phyloP scores from a whole-genome alignment of 192 early-diverging fungal species.

The Coemansia aciculifera region DNA sequence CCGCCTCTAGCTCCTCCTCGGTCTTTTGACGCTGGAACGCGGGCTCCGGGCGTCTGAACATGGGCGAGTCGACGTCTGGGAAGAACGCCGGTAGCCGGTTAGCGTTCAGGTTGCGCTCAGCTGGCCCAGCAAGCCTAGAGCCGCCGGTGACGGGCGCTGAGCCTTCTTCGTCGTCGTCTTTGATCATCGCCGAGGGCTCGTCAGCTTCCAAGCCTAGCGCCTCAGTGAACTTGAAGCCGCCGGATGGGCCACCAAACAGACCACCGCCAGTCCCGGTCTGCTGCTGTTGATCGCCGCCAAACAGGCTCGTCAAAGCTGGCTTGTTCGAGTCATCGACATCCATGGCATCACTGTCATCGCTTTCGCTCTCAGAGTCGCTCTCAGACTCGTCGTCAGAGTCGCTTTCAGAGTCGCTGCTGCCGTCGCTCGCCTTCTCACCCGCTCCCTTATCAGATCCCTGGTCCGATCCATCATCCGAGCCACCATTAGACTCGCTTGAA shows the following conservation, averaged over 20 bases:
- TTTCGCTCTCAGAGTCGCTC: constrained; percentile 7
- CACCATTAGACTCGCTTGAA: constrained; percentile 8
- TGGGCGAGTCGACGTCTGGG: constrained; percentile 37
- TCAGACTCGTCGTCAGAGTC: constrained; percentile 12
- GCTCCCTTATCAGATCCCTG: constrained; percentile 16
- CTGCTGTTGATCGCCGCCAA: constrained; percentile 14
- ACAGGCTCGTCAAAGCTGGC: constrained; percentile 8
- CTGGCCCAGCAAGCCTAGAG: constrained; percentile 15
- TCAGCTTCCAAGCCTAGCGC: constrained; percentile 47
- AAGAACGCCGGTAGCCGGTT: constrained; percentile 51
- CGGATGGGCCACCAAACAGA: constrained; percentile 19
- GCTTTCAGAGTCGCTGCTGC: not conserved
- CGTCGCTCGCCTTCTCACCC: constrained; percentile 1
- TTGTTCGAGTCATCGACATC: constrained; percentile 29
- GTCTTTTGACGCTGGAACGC: constrained; percentile 52
- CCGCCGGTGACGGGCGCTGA: constrained; percentile 41
- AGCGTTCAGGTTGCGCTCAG: constrained; percentile 49
- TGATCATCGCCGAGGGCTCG: constrained; percentile 34
- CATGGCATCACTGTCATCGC: constrained; percentile 27
- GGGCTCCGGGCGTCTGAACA: constrained; percentile 41
- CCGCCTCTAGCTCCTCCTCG: constrained; percentile 47
- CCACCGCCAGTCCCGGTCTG: constrained; percentile 11
- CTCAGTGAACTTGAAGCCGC: constrained; percentile 41
- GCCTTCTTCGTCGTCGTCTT: constrained; percentile 3
- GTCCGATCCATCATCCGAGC: constrained; percentile 10